phyloP scores from a whole-genome alignment of 345 rosid genomes.

The Abelmoschus esculentus region DNA sequence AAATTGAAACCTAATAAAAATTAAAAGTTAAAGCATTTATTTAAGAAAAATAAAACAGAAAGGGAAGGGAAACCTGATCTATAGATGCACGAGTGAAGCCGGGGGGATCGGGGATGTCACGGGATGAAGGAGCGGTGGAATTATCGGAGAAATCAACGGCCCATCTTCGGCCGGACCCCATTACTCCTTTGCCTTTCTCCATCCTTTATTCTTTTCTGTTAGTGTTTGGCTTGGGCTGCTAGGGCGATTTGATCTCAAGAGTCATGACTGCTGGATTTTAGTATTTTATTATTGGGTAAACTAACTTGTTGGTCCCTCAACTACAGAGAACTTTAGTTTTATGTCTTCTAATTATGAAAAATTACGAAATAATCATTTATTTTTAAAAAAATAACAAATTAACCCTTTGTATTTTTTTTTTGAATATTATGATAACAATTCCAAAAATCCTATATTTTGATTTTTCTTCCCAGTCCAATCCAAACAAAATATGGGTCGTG shows the following conservation, averaged over 20 bases:
- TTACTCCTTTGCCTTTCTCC: slow-evolving; percentile 97
- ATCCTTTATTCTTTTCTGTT: slow-evolving; percentile 18
- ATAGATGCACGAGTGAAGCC: slow-evolving; percentile 82
- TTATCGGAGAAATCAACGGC: slow-evolving; percentile 91
- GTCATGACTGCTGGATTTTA: too few relatives aligned
- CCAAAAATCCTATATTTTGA: not conserved
- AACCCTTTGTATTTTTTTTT: too few relatives aligned
- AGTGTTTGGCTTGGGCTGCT: not conserved
- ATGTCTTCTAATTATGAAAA: too few relatives aligned
- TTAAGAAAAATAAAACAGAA: not conserved
- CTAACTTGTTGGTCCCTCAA: too few relatives aligned
- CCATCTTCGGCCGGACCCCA: slow-evolving; percentile 97
- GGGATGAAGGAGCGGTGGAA: slow-evolving; percentile 68
- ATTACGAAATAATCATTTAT: too few relatives aligned
- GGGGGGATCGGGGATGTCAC: slow-evolving; percentile 88
- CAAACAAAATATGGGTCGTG: slow-evolving; percentile 39
- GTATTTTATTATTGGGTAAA: too few relatives aligned
- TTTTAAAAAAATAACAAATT: too few relatives aligned
- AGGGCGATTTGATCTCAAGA: too few relatives aligned
- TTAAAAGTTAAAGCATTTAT: not conserved
- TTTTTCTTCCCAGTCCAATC: not conserved
- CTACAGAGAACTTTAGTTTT: too few relatives aligned
- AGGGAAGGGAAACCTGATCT: slow-evolving; percentile 60
- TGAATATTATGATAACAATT: too few relatives aligned
- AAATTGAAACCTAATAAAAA: not conserved